A percentile compares a stretch with the other conserved stretches of the same genome.
Conservation (phyloP, 768 basidiomycete species). For the Hypsizygus marmoreus region DNA sequence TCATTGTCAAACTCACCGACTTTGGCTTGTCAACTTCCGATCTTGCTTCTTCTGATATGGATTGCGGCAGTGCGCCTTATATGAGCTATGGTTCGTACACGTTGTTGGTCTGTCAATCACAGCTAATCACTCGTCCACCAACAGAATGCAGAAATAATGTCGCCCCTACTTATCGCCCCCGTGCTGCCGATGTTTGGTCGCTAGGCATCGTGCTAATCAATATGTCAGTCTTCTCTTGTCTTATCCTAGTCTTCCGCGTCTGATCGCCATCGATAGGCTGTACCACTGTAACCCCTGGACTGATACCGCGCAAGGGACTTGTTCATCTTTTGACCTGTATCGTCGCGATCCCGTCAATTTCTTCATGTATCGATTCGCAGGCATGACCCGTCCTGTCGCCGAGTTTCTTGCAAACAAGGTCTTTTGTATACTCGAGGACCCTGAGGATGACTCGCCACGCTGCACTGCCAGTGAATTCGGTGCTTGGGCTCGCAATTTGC, state of each 20-base stretch:
- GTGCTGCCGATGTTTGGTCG: constrained; percentile 98
- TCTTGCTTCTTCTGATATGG: constrained; percentile 89
- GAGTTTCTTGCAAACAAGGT: constrained; percentile 83
- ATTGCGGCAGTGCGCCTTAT: constrained; percentile 97
- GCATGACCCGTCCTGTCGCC: constrained; percentile 85
- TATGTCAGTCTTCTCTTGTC: constrained; percentile 58
- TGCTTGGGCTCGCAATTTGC: constrained; percentile 81
- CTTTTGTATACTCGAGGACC: constrained; percentile 76
- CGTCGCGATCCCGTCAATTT: constrained; percentile 79
- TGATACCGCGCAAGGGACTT: constrained; percentile 82
- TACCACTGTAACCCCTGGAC: constrained; percentile 99
- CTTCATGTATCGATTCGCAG: constrained; percentile 87
- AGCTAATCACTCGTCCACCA: constrained; percentile 11
- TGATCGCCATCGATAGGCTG: constrained; percentile 53
- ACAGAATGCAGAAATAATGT: constrained; percentile 97
- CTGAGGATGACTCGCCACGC: constrained; percentile 63
- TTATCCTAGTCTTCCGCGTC: constrained; percentile 1
- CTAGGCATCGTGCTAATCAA: constrained; percentile 99
- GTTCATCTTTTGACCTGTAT: constrained; percentile 81
- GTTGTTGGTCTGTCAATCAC: constrained; percentile 3
- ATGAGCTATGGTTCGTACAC: constrained; percentile 88
- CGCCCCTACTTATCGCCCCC: constrained; percentile 90
- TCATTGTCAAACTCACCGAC: constrained; percentile 95
- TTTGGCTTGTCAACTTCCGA: constrained; percentile 95
- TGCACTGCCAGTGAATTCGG: constrained; percentile 86